phyloP scores from a whole-genome alignment of 306 rosid species.

The Acmispon strigosus region DNA sequence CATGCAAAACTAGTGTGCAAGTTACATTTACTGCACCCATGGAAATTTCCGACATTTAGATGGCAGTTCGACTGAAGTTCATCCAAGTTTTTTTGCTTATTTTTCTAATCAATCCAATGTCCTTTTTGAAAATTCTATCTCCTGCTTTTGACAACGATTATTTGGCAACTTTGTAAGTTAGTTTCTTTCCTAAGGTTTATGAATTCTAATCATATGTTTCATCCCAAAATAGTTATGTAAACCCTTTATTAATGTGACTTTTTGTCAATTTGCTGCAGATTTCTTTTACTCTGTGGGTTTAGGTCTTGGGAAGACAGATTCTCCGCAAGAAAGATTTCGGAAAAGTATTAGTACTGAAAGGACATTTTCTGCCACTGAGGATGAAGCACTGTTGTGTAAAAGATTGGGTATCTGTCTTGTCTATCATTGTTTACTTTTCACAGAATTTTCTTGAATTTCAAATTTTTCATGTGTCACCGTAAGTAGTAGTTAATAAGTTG shows the following conservation, averaged over 20 bases:
- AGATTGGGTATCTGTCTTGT: conserved; percentile 51
- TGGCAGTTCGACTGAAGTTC: conserved; percentile 9
- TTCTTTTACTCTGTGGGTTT: conserved; percentile 87
- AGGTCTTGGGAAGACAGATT: conserved; percentile 72
- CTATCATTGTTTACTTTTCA: neutral
- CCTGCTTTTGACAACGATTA: neutral
- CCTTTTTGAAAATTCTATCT: neutral
- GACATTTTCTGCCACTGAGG: conserved; percentile 76
- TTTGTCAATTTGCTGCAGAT: conserved; percentile 46
- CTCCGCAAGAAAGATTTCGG: conserved; percentile 60
- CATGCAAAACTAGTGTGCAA: conserved; percentile 7
- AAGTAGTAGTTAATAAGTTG: conserved; percentile 2
- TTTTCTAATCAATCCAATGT: too few species aligned
- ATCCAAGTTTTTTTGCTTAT: neutral
- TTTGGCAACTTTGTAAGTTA: neutral
- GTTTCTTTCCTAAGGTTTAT: neutral
- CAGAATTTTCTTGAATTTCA: neutral
- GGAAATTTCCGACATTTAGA: conserved; percentile 3
- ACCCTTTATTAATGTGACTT: conserved; percentile 9
- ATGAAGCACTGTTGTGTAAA: conserved; percentile 43
- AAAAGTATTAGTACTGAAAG: conserved; percentile 93
- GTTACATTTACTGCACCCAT: neutral
- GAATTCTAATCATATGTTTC: neutral
- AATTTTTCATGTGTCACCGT: neutral
- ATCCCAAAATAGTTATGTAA: neutral